phyloP scores from a whole-genome alignment of 2,329 filamentous ascomycete genomes.

The Sarocladium kiliense region DNA sequence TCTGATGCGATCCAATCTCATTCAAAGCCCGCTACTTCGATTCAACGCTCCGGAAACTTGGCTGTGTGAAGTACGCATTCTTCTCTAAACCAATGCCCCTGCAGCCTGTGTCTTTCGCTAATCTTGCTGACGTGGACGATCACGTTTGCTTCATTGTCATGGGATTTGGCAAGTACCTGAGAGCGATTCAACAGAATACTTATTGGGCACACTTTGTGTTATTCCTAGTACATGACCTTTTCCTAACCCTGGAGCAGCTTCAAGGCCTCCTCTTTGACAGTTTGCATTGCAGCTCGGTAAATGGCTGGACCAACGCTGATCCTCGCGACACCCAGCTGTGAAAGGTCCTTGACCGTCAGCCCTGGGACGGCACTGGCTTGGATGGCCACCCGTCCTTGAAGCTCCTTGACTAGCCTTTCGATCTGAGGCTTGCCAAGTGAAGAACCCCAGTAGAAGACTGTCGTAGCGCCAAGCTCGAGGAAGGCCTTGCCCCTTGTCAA shows the following conservation, averaged over 20 bases:
- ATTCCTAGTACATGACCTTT: too few relatives aligned
- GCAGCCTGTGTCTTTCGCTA: too few relatives aligned
- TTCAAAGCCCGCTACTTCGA: too few relatives aligned
- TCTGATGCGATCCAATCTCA: too few relatives aligned
- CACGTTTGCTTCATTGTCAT: too few relatives aligned
- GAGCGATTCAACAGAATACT: too few relatives aligned
- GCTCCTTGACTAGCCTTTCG: conserved; percentile 37
- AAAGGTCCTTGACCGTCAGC: conserved; percentile 39
- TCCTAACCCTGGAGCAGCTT: conserved; percentile 21
- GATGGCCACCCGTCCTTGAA: conserved; percentile 46
- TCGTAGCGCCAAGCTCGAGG: conserved; percentile 52
- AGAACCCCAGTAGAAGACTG: conserved; percentile 57
- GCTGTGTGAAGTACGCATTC: too few relatives aligned
- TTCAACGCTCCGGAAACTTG: too few relatives aligned
- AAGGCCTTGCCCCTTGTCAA: conserved; percentile 51
- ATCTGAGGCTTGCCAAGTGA: conserved; percentile 34
- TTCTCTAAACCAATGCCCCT: too few relatives aligned
- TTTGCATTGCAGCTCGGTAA: conserved; percentile 33
- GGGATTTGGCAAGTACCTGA: too few relatives aligned
- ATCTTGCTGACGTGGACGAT: too few relatives aligned
- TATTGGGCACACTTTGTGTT: too few relatives aligned
- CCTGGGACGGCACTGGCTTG: conserved; percentile 26
- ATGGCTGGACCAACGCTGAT: conserved; percentile 49
- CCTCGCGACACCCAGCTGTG: conserved; percentile 45
- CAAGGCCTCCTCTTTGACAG: conserved; percentile 27